Conservation (phyloP, 805 yeast species). For the Yarrowia yakushimensis region DNA sequence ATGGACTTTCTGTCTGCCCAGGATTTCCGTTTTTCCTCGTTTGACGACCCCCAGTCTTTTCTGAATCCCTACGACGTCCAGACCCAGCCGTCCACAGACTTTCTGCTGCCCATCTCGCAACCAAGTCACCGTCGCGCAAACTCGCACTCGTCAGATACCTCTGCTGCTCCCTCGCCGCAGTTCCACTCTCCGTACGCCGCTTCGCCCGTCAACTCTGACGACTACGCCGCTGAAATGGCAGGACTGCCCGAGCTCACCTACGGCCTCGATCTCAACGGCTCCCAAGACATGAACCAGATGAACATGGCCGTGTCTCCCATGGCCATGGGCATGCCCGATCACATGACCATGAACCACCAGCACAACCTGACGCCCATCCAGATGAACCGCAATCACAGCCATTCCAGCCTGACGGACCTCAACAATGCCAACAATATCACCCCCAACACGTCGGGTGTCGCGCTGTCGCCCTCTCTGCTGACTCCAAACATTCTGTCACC, state of each 20-base stretch:
- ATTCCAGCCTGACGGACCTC: neutral
- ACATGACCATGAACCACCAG: neutral
- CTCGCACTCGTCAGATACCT: slow-evolving; percentile 20
- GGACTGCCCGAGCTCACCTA: slow-evolving; percentile 10
- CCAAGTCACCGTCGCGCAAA: neutral
- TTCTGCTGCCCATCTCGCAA: neutral
- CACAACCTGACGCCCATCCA: neutral
- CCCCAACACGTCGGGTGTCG: neutral
- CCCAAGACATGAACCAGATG: neutral
- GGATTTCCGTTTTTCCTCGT: slow-evolving; percentile 1
- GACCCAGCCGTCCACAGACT: neutral
- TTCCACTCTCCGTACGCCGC: slow-evolving; percentile 13
- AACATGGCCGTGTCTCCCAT: slow-evolving; percentile 1
- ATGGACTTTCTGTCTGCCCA: slow-evolving; percentile 18
- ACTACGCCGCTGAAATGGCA: slow-evolving; percentile 13
- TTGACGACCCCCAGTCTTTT: slow-evolving; percentile 19
- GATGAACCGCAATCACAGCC: neutral
- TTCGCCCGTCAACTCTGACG: slow-evolving; percentile 20
- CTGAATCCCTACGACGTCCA: slow-evolving; percentile 4
- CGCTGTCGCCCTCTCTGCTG: slow-evolving; percentile 9
- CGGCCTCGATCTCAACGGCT: neutral
- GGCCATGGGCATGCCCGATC: slow-evolving; percentile 16
- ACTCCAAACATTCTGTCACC: slow-evolving; percentile 19
- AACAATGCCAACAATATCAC: neutral
- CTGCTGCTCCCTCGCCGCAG: slow-evolving; percentile 14